Percentiles rank a stretch among this genome's conserved stretches.
These are phyloP conservation scores for Trichomonascaceae sp. DNA, from an alignment of 1,139 yeast genomes.

Conservation along the genomic window DNA sequence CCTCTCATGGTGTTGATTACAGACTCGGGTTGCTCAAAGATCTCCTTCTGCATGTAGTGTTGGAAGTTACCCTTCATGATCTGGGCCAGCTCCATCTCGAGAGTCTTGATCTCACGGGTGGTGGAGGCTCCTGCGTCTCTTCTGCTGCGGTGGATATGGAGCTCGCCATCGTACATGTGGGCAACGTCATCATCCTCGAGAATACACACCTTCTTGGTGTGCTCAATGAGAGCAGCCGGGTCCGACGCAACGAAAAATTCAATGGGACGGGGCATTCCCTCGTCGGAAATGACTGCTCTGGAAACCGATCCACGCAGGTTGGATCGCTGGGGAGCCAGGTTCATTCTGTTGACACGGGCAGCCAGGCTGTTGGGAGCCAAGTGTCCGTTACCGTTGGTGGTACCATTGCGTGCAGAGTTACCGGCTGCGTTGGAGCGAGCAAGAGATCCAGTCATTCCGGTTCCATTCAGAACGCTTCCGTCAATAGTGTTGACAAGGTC, in stretches of 20 bases:
- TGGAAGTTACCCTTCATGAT: constrained; percentile 95
- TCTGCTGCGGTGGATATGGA: constrained; percentile 94
- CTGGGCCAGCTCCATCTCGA: constrained; percentile 94
- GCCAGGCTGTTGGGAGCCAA: constrained; percentile 2
- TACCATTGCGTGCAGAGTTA: constrained; percentile 10
- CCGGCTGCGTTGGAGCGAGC: constrained; percentile 6
- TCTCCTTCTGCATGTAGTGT: constrained; percentile 98
- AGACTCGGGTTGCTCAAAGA: constrained; percentile 96
- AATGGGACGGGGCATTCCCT: constrained; percentile 85
- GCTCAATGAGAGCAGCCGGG: constrained; percentile 95
- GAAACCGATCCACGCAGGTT: constrained; percentile 77
- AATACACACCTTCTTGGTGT: constrained; percentile 91
- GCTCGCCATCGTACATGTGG: constrained; percentile 94
- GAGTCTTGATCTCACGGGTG: constrained; percentile 88
- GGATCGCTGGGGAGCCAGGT: constrained; percentile 9
- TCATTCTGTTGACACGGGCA: constrained; percentile 6
- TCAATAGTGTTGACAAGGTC: background rate
- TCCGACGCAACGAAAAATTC: constrained; percentile 96
- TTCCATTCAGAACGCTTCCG: background rate
- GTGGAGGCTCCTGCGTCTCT: constrained; percentile 85
- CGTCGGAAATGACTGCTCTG: constrained; percentile 83
- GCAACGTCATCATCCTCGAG: constrained; percentile 98
- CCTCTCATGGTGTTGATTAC: constrained; percentile 99
- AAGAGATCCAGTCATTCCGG: background rate
- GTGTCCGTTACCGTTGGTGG: constrained; percentile 4